These are phyloP conservation scores for Starmerella scarabaei DNA, from an alignment of 805 yeast genomes.

Conservation along the genomic window DNA sequence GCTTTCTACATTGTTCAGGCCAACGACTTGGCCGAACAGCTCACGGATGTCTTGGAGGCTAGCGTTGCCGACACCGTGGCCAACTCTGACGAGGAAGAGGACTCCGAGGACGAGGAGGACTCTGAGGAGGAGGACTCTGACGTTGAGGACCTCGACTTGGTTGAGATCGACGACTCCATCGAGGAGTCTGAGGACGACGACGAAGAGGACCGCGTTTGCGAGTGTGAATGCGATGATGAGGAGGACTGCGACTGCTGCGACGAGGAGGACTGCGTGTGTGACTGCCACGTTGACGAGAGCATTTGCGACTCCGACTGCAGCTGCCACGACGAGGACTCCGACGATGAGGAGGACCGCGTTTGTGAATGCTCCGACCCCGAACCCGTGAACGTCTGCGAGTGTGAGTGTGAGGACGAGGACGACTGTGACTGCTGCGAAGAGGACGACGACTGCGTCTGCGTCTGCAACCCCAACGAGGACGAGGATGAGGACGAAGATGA, in stretches of 20 bases:
- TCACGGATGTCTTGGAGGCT: slow-evolving; percentile 21
- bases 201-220: not conserved
- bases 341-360: slow-evolving; percentile 4
- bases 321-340: not conserved
- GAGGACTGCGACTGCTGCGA: not conserved
- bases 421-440: not conserved
- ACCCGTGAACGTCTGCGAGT: not conserved
- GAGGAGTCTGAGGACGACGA: not conserved
- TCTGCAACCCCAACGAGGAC: too few species aligned
- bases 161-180: not conserved
- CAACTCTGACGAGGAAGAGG: slow-evolving; percentile 11
- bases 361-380: slow-evolving; percentile 3
- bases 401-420: not conserved
- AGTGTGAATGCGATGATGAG: not conserved
- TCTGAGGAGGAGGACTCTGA: too few species aligned
- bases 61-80: slow-evolving; percentile 16
- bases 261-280: not conserved
- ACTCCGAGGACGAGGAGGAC: slow-evolving; percentile 8
- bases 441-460: slow-evolving; percentile 3
- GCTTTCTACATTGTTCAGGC: slow-evolving; percentile 22
- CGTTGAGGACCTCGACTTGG: slow-evolving; percentile 7
- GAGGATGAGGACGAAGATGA: slow-evolving; percentile 16
- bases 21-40: slow-evolving; percentile 17
- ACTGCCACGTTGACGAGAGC: not conserved
- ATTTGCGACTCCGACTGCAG: not conserved